Percentiles rank a stretch among this genome's conserved stretches.
Evolutionary conservation across 1,139 yeast genomes (phyloP).

Genomic region (Diutina sp.): DNA sequence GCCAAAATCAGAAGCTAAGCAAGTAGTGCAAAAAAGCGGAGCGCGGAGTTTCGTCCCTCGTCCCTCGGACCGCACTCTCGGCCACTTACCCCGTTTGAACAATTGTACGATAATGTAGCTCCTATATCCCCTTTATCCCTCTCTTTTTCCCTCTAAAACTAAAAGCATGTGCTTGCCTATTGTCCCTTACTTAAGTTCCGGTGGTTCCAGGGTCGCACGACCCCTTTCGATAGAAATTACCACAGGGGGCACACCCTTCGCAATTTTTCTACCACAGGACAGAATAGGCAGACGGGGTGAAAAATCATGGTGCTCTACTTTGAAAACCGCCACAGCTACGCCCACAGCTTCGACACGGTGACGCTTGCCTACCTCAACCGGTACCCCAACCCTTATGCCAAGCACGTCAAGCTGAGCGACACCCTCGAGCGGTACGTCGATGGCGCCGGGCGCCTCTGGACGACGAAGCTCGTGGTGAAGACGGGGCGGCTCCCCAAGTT

Average conservation of each 20-base stretch:
- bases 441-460: conserved; percentile 48
- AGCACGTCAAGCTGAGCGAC: conserved; percentile 82
- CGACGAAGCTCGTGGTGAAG: conserved; percentile 68
- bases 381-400: conserved; percentile 83
- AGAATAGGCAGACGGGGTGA: neutral
- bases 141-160: too few species aligned
- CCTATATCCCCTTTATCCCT: too few species aligned
- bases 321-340: conserved; percentile 34
- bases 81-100: too few species aligned
- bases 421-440: conserved; percentile 54
- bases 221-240: too few species aligned
- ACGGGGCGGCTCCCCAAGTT: conserved; percentile 74
- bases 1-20: too few species aligned
- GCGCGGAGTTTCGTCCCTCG: too few species aligned
- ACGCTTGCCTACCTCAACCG: conserved; percentile 72
- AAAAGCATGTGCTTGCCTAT: too few species aligned
- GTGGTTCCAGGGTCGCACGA: too few species aligned
- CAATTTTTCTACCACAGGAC: neutral
- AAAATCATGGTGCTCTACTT: neutral
- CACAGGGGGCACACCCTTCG: neutral
- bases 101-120: too few species aligned
- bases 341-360: conserved; percentile 61
- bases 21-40: too few species aligned
- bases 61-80: too few species aligned
- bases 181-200: too few species aligned